Evolutionary conservation across 768 basidiomycete species (phyloP).

Genomic region (Boletellus ananas): DNA sequence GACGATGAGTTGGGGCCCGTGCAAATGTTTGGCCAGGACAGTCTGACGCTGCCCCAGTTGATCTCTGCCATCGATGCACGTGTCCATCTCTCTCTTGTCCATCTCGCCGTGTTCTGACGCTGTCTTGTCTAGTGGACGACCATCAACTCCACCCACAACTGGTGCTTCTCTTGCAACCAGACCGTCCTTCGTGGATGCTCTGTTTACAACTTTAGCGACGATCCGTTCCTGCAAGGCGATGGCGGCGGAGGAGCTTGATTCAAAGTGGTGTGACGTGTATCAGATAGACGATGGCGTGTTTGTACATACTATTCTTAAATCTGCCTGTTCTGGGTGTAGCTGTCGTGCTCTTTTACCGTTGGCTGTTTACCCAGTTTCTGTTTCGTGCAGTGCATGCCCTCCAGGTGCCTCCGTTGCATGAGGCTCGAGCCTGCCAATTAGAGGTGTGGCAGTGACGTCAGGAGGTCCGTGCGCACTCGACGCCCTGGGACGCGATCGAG

Average conservation of each 20-base stretch:
- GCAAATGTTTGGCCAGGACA: conserved; percentile 57
- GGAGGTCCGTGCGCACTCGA: conserved; percentile 8
- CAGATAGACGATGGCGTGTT: too few relatives aligned
- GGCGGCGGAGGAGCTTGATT: too few relatives aligned
- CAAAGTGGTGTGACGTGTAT: too few relatives aligned
- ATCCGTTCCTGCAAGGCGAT: conserved; percentile 19
- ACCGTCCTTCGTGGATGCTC: conserved; percentile 29
- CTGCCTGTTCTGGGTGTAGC: too few relatives aligned
- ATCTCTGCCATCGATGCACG: conserved; percentile 10
- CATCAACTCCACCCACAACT: conserved; percentile 31
- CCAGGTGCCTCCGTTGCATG: too few relatives aligned
- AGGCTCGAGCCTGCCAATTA: too few relatives aligned
- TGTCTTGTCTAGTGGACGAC: conserved; percentile 13
- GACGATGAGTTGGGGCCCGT: conserved; percentile 52
- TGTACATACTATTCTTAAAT: background rate
- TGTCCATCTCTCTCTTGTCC: conserved; percentile 5
- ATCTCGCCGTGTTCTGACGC: background rate
- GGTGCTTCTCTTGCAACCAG: conserved; percentile 33
- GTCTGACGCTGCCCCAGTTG: conserved; percentile 15
- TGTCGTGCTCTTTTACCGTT: too few relatives aligned
- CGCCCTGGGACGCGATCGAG: background rate
- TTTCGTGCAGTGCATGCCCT: too few relatives aligned
- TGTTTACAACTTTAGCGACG: conserved; percentile 25
- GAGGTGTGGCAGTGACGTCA: conserved; percentile 2
- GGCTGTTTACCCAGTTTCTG: too few relatives aligned